Conservation (phyloP, 202 grass and related monocot species). For the Alloteropsis angusta region DNA sequence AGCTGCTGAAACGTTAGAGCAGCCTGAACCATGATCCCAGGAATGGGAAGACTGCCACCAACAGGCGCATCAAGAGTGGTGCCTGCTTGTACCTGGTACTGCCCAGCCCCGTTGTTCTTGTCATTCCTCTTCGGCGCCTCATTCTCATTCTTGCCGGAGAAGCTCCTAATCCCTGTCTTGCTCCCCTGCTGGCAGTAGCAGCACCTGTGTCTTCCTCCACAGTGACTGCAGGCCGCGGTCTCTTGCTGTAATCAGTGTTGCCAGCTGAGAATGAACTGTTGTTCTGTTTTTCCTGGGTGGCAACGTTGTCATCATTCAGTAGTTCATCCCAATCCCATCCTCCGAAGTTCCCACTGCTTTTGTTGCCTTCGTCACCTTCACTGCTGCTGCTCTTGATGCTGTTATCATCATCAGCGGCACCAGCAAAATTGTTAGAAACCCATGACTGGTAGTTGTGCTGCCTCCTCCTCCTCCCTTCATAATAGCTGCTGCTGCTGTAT, state of each 20-base stretch:
- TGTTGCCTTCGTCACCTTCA: not conserved
- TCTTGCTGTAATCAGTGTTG: not conserved
- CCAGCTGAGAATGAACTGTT: not conserved
- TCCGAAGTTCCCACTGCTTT: constrained; percentile 10
- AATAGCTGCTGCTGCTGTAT: not conserved
- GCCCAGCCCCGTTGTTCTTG: constrained; percentile 5
- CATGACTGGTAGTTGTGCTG: constrained; percentile 11
- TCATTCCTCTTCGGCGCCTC: constrained; percentile 1
- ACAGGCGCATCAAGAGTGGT: constrained; percentile 59
- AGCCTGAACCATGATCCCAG: constrained; percentile 82
- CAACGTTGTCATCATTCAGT: not conserved
- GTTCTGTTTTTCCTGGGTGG: not conserved
- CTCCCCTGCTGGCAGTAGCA: not conserved
- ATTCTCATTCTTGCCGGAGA: not conserved
- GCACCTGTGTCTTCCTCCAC: not conserved
- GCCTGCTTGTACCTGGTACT: constrained; percentile 44
- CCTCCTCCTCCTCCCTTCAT: not conserved
- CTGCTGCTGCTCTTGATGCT: not conserved
- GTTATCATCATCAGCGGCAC: not conserved
- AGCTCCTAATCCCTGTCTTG: not conserved
- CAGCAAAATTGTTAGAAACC: constrained; percentile 9
- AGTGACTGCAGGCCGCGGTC: not conserved
- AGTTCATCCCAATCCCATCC: constrained; percentile 49
- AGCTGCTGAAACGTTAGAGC: not conserved
- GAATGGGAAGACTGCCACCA: constrained; percentile 82